Percentiles rank a stretch among this genome's conserved stretches.
Evolutionary conservation across 1,139 yeast genomes (phyloP).

Genomic region (Diutina mesorugosa): DNA sequence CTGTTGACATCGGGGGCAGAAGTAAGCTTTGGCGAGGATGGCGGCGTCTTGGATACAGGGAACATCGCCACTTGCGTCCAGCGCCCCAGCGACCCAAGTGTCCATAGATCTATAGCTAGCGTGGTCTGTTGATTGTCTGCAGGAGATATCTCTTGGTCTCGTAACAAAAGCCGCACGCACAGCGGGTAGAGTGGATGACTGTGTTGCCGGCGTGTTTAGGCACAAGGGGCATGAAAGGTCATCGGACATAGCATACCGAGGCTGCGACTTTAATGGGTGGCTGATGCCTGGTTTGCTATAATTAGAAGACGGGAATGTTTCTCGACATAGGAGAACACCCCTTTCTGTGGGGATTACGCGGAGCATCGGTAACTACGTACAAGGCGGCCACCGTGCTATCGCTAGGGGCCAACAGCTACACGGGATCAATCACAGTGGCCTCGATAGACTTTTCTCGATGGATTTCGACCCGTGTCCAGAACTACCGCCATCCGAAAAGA

Average conservation of each 20-base stretch:
- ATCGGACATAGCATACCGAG: not conserved
- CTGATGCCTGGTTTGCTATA: not conserved
- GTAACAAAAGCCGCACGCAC: not conserved
- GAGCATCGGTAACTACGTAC: not conserved
- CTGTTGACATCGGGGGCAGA: conserved; percentile 26
- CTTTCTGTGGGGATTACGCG: not conserved
- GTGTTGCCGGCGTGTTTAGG: not conserved
- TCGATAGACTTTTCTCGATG: not conserved
- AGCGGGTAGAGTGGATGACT: not conserved
- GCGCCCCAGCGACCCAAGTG: not conserved
- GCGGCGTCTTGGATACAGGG: not conserved
- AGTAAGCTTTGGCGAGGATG: conserved; percentile 13
- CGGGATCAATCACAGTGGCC: not conserved
- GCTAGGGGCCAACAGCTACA: too few species aligned
- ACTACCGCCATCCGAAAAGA: not conserved
- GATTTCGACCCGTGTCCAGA: not conserved
- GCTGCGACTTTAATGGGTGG: not conserved
- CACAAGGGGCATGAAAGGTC: not conserved
- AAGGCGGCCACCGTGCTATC: too few species aligned
- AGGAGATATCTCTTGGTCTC: not conserved
- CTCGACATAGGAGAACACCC: not conserved
- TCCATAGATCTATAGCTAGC: not conserved
- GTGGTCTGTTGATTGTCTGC: not conserved
- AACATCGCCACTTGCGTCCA: not conserved
- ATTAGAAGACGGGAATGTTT: not conserved